phyloP scores from a whole-genome alignment of 371 early-diverging fungal species.

The Rhizopus sp. region DNA sequence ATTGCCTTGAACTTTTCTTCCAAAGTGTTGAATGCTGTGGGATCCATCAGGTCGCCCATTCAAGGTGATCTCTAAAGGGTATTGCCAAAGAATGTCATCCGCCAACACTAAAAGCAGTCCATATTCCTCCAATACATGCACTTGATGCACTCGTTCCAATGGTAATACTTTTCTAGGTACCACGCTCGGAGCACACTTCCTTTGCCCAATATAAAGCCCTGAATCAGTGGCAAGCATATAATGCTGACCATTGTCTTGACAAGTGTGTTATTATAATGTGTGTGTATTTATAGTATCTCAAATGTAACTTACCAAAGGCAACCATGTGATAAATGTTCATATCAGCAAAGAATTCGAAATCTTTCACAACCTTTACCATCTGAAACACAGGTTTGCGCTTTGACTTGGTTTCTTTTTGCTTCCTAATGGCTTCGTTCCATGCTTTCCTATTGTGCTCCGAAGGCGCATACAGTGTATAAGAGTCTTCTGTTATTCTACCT shows the following conservation, averaged over 20 bases:
- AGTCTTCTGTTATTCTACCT: constrained; percentile 62
- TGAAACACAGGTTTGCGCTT: constrained; percentile 63
- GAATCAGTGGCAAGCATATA: constrained; percentile 43
- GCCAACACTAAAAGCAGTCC: constrained; percentile 39
- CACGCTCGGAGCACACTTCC: constrained; percentile 12
- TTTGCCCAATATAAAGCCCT: constrained; percentile 41
- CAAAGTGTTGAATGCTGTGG: constrained; percentile 16
- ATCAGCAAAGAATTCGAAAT: constrained; percentile 31
- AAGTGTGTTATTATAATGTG: not conserved
- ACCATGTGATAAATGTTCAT: constrained; percentile 39
- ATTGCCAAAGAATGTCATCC: constrained; percentile 41
- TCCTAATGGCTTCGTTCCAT: constrained; percentile 81
- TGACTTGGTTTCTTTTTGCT: constrained; percentile 62
- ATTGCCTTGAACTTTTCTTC: constrained; percentile 28
- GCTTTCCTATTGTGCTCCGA: constrained; percentile 73
- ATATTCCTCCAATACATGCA: constrained; percentile 45
- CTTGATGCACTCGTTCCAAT: constrained; percentile 33
- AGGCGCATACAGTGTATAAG: constrained; percentile 70
- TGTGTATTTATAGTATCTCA: not conserved
- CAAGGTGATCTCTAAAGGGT: constrained; percentile 34
- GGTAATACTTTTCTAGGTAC: constrained; percentile 36
- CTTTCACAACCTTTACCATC: constrained; percentile 38
- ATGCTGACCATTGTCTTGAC: constrained; percentile 32
- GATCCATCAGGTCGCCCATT: constrained; percentile 32
- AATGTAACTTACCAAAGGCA: constrained; percentile 35